Evolutionary conservation across 306 rosid species (phyloP).

Genomic region (Casuarina glauca): DNA sequence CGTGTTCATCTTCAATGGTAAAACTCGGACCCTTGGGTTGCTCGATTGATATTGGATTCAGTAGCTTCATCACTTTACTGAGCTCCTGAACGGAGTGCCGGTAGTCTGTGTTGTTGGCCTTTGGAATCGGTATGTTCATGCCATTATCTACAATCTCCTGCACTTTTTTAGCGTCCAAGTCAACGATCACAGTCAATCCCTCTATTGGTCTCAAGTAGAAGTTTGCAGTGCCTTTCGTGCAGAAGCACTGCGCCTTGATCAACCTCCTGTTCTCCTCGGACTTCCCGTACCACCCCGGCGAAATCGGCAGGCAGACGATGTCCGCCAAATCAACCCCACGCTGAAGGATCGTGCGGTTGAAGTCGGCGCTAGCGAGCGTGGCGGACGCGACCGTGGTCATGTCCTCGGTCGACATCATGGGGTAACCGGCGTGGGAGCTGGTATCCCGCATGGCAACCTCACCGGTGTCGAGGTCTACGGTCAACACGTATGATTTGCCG

Average conservation of each 20-base stretch:
- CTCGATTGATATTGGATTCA: slow-evolving; percentile 82
- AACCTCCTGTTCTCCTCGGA: slow-evolving; percentile 54
- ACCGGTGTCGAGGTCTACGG: slow-evolving; percentile 44
- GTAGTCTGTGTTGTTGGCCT: slow-evolving; percentile 68
- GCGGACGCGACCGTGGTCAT: slow-evolving; percentile 46
- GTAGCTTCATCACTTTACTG: slow-evolving; percentile 35
- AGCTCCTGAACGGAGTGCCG: slow-evolving; percentile 58
- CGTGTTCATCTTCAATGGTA: slow-evolving; percentile 51
- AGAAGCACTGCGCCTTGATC: slow-evolving; percentile 82
- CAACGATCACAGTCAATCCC: slow-evolving; percentile 70
- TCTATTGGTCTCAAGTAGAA: slow-evolving; percentile 95
- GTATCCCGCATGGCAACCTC: slow-evolving; percentile 29
- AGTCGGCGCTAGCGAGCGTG: slow-evolving; percentile 42
- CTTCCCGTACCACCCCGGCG: slow-evolving; percentile 78
- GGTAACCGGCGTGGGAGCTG: slow-evolving; percentile 50
- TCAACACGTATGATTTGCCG: slow-evolving; percentile 41
- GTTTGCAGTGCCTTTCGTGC: slow-evolving; percentile 66
- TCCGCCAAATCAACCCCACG: slow-evolving; percentile 68
- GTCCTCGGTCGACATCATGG: slow-evolving; percentile 62
- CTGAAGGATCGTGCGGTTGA: slow-evolving; percentile 57
- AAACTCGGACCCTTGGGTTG: slow-evolving; percentile 90
- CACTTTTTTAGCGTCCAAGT: slow-evolving; percentile 55
- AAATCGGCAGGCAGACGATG: slow-evolving; percentile 62
- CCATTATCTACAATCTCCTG: slow-evolving; percentile 62
- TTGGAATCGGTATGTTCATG: slow-evolving; percentile 56